Evolutionary conservation across 768 basidiomycete genomes (phyloP).

Genomic region (Mycena belliarum): DNA sequence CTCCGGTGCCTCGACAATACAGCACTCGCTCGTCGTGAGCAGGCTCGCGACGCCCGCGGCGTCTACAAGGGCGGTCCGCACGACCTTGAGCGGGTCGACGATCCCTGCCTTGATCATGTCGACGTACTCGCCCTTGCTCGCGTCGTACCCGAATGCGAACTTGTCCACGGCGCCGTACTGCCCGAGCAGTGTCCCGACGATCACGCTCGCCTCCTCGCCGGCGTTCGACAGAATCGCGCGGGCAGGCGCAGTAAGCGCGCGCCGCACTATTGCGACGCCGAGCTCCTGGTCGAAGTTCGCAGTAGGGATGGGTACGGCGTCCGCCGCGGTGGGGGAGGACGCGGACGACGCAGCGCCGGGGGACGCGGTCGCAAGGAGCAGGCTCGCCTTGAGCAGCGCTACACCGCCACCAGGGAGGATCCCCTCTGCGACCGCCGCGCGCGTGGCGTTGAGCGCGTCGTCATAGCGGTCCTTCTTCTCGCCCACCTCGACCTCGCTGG

Average conservation of each 20-base stretch:
- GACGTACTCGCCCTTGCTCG: slow-evolving; percentile 86
- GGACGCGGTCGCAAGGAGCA: slow-evolving; percentile 62
- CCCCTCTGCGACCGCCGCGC: slow-evolving; percentile 97
- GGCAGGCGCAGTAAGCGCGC: slow-evolving; percentile 80
- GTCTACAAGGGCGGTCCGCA: slow-evolving; percentile 89
- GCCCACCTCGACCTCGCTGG: slow-evolving; percentile 92
- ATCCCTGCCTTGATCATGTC: slow-evolving; percentile 96
- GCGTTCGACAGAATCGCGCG: slow-evolving; percentile 92
- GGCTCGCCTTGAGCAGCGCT: slow-evolving; percentile 84
- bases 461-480: slow-evolving; percentile 99
- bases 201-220: slow-evolving; percentile 91
- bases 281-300: slow-evolving; percentile 97
- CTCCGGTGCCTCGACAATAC: slow-evolving; percentile 90
- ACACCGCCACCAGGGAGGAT: slow-evolving; percentile 97
- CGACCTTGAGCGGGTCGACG: slow-evolving; percentile 95
- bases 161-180: slow-evolving; percentile 73
- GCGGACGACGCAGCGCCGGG: slow-evolving; percentile 50
- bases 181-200: slow-evolving; percentile 81
- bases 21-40: slow-evolving; percentile 90
- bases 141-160: slow-evolving; percentile 89
- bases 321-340: slow-evolving; percentile 49
- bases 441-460: slow-evolving; percentile 95
- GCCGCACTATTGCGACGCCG: slow-evolving; percentile 89
- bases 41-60: slow-evolving; percentile 92
- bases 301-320: slow-evolving; percentile 70